Base-by-base conservation (phyloP, 495 filamentous ascomycete genomes). In the Lepraria neglecta region DNA sequence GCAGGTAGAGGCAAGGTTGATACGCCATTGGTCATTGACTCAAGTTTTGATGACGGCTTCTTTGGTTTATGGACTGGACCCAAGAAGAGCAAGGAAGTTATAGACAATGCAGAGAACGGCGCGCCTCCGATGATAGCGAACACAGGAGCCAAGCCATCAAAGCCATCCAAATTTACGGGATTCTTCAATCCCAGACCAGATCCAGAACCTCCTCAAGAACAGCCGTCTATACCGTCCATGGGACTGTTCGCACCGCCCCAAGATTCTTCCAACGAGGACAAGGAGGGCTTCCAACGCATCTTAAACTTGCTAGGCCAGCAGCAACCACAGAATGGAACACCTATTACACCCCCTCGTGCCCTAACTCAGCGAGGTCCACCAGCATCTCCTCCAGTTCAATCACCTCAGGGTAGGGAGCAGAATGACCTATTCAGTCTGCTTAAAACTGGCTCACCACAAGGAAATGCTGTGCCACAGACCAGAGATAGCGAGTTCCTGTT, bases 261-360 rank as follows among this genome's bases (percentile, higher is more conserved):
- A 40, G 76, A 80, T n/a, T 74, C 77, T 11, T 79, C 79, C 40
- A 79, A 79, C 60, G 86, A 88, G 27, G 92, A 98, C 63, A 92
- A 90, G 72, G 85, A 89, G 75, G 94, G 89, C 1, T 98, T 98
- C 70, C 87, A 92, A 62, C 83, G 86, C 50, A 87, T 98, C 45
- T 74, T 98, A 38, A 82, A 88, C 62, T 95, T 97, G 80, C 82
- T 98, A 43, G 82, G 75, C 48, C 64, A 69, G 46, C 75, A 78
- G 52, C 65, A 67, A 44, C 58, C 57, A 19, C 64, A 65, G 46
- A 44, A 60, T 19, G 47, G 42, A 17, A 65, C 47, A 14, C 38
- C 57, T 54, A 44, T 44, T 33, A 52, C 53, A 19, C 60, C 56
- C 28, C 48, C 61, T 61, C 65, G 60, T 24, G 60, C 53, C 27